These are phyloP conservation scores for Truncatella angustata DNA, from an alignment of 2,329 filamentous ascomycete species.

Conservation along the genomic window DNA sequence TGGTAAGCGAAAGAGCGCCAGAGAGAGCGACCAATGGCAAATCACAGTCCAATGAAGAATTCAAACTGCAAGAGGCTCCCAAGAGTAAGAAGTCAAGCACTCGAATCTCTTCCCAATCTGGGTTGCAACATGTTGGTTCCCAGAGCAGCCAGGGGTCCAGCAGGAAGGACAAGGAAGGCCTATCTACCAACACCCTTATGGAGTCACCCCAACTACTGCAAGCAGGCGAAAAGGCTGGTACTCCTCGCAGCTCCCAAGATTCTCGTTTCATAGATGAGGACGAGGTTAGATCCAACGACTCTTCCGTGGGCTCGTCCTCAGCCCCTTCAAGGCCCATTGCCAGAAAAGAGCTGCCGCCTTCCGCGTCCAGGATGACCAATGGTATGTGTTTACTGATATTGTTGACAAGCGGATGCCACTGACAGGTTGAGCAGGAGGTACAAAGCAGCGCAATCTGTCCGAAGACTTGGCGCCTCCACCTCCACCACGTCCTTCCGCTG, in stretches of 20 bases:
- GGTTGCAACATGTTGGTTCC: constrained; percentile 35
- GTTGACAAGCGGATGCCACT: no score
- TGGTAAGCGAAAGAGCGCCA: constrained; percentile 33
- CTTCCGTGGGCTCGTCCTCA: constrained; percentile 37
- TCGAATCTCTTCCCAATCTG: constrained; percentile 44
- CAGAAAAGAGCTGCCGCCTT: constrained; percentile 61
- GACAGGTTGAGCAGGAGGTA: not conserved
- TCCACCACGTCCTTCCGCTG: constrained; percentile 26
- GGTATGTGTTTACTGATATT: constrained; percentile 10
- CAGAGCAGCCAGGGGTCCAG: constrained; percentile 34
- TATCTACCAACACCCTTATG: constrained; percentile 15
- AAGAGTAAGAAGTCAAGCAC: constrained; percentile 54
- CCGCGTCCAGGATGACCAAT: constrained; percentile 31
- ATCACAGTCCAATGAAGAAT: constrained; percentile 51
- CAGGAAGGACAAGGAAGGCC: constrained; percentile 35
- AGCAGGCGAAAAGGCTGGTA: constrained; percentile 34
- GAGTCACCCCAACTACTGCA: constrained; percentile 34
- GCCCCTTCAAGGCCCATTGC: constrained; percentile 49
- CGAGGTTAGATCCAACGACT: constrained; percentile 43
- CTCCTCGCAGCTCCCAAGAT: constrained; percentile 58
- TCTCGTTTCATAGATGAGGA: constrained; percentile 55
- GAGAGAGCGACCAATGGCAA: constrained; percentile 37
- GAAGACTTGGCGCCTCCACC: constrained; percentile 24
- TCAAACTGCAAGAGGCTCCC: constrained; percentile 79
- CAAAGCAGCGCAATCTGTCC: constrained; percentile 18